Percentiles rank a stretch among this genome's conserved stretches.
phyloP scores from a whole-genome alignment of 257 asterid genomes.

The Agastache rugosa region DNA sequence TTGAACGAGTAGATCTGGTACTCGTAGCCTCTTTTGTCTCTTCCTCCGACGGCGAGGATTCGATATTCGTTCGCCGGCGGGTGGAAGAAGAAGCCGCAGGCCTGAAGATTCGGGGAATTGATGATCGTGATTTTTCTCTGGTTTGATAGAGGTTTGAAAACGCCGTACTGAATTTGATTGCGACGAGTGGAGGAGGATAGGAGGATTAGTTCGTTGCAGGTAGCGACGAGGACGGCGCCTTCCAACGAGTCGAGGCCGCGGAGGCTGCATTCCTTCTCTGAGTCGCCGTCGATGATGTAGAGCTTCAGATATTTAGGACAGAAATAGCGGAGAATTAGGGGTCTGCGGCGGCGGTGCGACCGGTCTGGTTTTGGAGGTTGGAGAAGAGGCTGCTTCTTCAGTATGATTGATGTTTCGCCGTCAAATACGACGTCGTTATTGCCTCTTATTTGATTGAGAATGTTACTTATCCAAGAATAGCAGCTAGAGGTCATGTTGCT shows the following conservation, averaged over 20 bases:
- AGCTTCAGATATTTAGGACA: neutral
- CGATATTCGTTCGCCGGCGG: neutral
- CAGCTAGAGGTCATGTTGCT: neutral
- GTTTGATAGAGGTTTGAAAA: neutral
- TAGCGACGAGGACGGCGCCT: neutral
- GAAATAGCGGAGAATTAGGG: neutral
- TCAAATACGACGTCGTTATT: neutral
- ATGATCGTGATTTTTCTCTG: neutral
- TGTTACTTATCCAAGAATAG: neutral
- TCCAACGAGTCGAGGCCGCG: neutral
- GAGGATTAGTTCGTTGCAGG: neutral
- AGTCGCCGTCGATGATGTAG: conserved; percentile 1
- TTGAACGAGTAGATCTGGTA: neutral
- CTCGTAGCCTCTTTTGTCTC: neutral
- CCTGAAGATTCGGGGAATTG: neutral
- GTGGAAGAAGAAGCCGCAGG: conserved; percentile 25
- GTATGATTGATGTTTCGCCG: neutral
- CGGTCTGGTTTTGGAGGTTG: neutral
- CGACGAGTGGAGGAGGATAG: neutral
- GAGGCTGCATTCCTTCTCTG: neutral
- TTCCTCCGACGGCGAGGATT: neutral
- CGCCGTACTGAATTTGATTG: neutral
- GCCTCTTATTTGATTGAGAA: neutral
- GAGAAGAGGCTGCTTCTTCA: neutral
- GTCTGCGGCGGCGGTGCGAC: neutral